Base-by-base conservation (phyloP, 2,329 filamentous ascomycete genomes). In the Metarhizium anisopliae region DNA sequence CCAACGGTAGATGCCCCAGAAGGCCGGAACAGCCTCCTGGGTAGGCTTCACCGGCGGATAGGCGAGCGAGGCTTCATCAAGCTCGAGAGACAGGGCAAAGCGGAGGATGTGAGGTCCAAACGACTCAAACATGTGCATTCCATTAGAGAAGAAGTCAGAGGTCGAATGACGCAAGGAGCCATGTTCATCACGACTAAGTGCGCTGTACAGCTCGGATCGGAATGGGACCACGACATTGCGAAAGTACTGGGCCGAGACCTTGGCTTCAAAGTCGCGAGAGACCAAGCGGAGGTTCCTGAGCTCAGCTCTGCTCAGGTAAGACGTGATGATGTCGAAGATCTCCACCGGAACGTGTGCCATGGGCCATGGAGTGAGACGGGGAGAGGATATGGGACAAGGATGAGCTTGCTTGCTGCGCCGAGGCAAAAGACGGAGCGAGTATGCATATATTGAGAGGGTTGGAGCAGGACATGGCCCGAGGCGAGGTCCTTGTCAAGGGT, bases 1-100 rank as follows among this genome's bases (percentile, higher is more conserved):
- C 85, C 85, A 88, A 51, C 79, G 75, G 62, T 86, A 88, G 6
- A 76, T 72, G 4, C 85, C 85, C 79, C 84, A 87, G 61, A 84
- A 85, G 42, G 80, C 74, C 3, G 75, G 72, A 35, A 83, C 70
- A 29, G 74, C 73, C 59, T 83, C 74, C 38, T 83, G 80, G 6
- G 75, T 70, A 5, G 73, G 72, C 62, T 87, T 86, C n/a, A 74
- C 62, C 1, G 80, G 81, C 7, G 84, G 82, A 29, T 72, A 68
- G 13, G 72, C 69, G 11, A 79, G 64, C 14, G 69, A 71, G 43
- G 69, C 67, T 63, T 86, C 81, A 55, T 81, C 78, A n/a, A 88
- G 75, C 62, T 89, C 85, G 58, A 89, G 83, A 29, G 83, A 83
- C 64, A 90, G 79, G 5, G 83, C 86, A 62, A 86, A 87, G 54